Evolutionary conservation across 2,329 filamentous ascomycete species (phyloP).

Genomic region (Verruconis gallopava): DNA sequence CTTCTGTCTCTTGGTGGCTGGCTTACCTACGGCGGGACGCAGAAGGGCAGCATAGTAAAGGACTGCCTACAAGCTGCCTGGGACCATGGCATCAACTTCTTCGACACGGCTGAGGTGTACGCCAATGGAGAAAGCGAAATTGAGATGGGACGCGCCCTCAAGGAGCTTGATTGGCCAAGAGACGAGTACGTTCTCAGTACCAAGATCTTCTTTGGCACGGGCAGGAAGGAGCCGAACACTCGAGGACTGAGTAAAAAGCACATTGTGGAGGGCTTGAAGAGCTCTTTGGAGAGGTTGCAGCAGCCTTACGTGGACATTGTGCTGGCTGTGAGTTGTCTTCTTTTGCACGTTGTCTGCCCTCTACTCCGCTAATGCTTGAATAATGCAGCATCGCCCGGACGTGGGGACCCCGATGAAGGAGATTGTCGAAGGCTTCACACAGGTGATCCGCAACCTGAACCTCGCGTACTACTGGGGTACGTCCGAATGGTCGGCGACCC

Average conservation of each 20-base stretch:
- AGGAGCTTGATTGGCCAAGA: slow-evolving; percentile 35
- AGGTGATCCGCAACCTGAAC: slow-evolving; percentile 41
- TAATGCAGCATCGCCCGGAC: slow-evolving; percentile 58
- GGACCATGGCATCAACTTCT: slow-evolving; percentile 38
- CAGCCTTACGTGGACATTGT: slow-evolving; percentile 55
- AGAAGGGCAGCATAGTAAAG: slow-evolving; percentile 37
- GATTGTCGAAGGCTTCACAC: slow-evolving; percentile 43
- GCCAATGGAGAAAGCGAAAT: slow-evolving; percentile 35
- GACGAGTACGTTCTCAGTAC: slow-evolving; percentile 29
- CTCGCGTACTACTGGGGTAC: slow-evolving; percentile 53
- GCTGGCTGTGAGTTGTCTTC: too few species aligned
- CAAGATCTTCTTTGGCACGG: slow-evolving; percentile 39
- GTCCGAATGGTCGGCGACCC: slow-evolving; percentile 44
- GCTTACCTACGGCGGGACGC: slow-evolving; percentile 37
- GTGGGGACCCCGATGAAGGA: slow-evolving; percentile 48
- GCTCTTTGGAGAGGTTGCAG: slow-evolving; percentile 44
- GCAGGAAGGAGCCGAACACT: slow-evolving; percentile 45
- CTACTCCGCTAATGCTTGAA: slow-evolving; percentile 54
- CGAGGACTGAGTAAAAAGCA: slow-evolving; percentile 37
- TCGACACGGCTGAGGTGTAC: slow-evolving; percentile 24
- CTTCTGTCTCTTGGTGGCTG: slow-evolving; percentile 36
- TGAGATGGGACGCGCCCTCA: slow-evolving; percentile 40
- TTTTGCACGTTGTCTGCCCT: too few species aligned
- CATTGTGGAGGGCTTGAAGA: slow-evolving; percentile 45
- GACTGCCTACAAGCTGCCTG: slow-evolving; percentile 38